Evolutionary conservation across 257 asterid species (phyloP), one percentile per base, ranked within the genome.

Genomic region (Haberlea rhodopensis): DNA sequence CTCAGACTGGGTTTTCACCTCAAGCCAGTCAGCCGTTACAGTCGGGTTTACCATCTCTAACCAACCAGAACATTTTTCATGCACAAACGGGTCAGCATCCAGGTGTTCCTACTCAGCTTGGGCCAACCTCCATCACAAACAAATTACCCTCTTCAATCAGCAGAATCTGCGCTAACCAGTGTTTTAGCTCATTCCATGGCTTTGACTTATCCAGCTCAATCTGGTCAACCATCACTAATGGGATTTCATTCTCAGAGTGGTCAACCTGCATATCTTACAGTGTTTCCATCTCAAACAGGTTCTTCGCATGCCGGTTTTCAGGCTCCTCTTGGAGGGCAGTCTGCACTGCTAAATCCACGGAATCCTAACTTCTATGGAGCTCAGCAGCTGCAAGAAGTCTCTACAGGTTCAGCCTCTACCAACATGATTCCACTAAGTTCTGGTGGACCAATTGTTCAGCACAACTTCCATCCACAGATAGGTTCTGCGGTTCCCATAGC

Each of bases 31-130:
- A 81, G 52, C 72, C 71, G 24, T 10, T 74, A 24, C 82, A 78
- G 57, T 52, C 69, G 8, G 75, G 73, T 70, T 76, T 74, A 46
- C 69, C 78, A 23, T 74, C 81, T 68, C 77, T 63, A 52, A 54
- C 73, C 51, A 69, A 69, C 26, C 85, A 71, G 43, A 77, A 68
- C 57, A 80, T 72, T 60, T 80, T 71, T 71, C 80, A 73, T 53
- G 18, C 77, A 28, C 84, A 75, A 58, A 68, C 70, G 3, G 78
- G 70, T 51, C 87, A 72, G 53, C 58, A 79, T 57, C 67, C 73
- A 22, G 78, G 76, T 64, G 80, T 72, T 73, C 78, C 85, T 56
- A 68, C 79, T 74, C 96, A 85, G 73, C 78, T 76, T 63, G 82
- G n/a, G 79, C 29, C 88, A 76, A 65, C 74, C 80, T 76, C 62